phyloP scores from a whole-genome alignment of 2,329 filamentous ascomycete species.

The Annulohypoxylon truncatum region DNA sequence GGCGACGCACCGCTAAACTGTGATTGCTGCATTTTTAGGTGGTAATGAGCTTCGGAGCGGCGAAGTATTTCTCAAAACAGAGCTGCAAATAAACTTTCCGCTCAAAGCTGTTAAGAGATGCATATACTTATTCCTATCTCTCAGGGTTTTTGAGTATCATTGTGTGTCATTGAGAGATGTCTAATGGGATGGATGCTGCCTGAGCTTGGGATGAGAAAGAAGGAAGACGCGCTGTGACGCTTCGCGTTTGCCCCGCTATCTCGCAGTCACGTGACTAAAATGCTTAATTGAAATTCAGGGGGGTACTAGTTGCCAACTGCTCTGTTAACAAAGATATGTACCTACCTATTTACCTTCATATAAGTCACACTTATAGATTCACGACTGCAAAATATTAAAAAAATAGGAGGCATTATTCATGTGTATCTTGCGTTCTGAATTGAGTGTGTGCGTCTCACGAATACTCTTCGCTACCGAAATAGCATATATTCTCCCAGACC shows the following conservation, averaged over 20 bases:
- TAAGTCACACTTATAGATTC: not conserved
- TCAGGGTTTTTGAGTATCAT: not conserved
- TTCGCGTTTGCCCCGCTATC: slow-evolving; percentile 37
- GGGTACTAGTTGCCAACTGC: not conserved
- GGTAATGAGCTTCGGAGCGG: not conserved
- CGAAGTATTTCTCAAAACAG: not conserved
- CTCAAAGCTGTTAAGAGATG: not conserved
- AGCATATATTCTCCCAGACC: slow-evolving; percentile 26
- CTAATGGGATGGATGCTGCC: not conserved
- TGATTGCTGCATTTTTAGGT: slow-evolving; percentile 42
- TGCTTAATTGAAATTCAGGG: not conserved
- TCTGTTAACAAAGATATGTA: not conserved
- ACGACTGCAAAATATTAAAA: not conserved
- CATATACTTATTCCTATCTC: not conserved
- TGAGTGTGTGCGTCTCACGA: not conserved
- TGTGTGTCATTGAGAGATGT: not conserved
- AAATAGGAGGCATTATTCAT: not conserved
- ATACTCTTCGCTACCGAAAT: slow-evolving; percentile 28
- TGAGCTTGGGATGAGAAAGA: not conserved
- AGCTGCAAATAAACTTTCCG: not conserved
- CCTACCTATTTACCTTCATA: not conserved
- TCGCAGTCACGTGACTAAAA: slow-evolving; percentile 32
- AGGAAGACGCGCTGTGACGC: slow-evolving; percentile 34
- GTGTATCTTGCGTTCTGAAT: slow-evolving; percentile 8
- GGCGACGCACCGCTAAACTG: slow-evolving; percentile 42